phyloP scores from a whole-genome alignment of 805 yeast species.

The Zygosaccharomyces lentus region DNA sequence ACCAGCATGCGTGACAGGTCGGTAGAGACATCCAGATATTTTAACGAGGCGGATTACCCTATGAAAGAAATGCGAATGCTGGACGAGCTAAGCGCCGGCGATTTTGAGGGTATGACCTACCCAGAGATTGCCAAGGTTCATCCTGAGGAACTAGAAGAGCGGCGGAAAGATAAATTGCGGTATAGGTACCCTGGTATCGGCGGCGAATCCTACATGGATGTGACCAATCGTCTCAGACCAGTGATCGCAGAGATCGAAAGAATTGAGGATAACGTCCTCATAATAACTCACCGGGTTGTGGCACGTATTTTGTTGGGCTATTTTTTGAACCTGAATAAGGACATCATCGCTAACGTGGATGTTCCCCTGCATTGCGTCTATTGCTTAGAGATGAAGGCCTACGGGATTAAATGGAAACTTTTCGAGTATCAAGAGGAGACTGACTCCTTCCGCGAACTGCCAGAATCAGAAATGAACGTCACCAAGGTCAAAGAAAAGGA shows the following conservation, averaged over 20 bases:
- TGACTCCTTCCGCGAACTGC: constrained; percentile 73
- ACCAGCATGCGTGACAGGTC: constrained; percentile 81
- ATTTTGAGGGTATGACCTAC: constrained; percentile 89
- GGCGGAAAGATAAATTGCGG: constrained; percentile 71
- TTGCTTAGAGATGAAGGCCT: constrained; percentile 87
- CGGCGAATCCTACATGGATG: constrained; percentile 94
- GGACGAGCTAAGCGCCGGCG: constrained; percentile 91
- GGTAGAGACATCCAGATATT: constrained; percentile 69
- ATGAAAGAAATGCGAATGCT: constrained; percentile 88
- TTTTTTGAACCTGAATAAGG: constrained; percentile 75
- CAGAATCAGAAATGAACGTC: constrained; percentile 39
- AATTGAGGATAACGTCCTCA: constrained; percentile 77
- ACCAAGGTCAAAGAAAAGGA: constrained; percentile 65
- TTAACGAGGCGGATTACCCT: constrained; percentile 70
- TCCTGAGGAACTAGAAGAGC: constrained; percentile 75
- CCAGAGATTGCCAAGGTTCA: constrained; percentile 67
- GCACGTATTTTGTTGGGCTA: constrained; percentile 83
- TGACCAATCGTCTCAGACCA: constrained; percentile 82
- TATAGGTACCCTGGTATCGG: constrained; percentile 97
- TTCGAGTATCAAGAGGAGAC: constrained; percentile 77
- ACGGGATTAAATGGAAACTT: constrained; percentile 90
- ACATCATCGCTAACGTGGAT: constrained; percentile 82
- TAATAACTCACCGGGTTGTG: constrained; percentile 87
- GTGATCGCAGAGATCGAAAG: constrained; percentile 90
- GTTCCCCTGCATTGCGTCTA: constrained; percentile 91